phyloP scores from a whole-genome alignment of 345 rosid species.

The Erysimum cheiranthoides region DNA sequence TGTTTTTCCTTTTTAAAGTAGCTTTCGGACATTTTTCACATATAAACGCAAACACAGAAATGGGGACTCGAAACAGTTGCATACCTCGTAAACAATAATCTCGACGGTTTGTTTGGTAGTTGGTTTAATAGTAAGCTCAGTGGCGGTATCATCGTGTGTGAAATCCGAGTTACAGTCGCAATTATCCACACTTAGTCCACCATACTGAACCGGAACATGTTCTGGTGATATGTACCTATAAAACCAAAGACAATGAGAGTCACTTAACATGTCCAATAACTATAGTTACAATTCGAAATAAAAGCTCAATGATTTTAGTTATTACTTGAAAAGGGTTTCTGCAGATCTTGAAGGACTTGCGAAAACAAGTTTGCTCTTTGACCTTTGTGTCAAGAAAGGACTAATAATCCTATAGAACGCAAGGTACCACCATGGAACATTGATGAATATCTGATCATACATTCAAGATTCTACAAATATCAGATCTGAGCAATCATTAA shows the following conservation, averaged over 20 bases:
- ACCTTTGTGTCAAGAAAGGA: conserved; percentile 49
- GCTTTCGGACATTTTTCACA: background rate
- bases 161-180: conserved; percentile 39
- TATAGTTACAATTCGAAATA: background rate
- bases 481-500: background rate
- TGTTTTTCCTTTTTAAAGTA: background rate
- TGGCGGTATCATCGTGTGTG: conserved; percentile 40
- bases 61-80: background rate
- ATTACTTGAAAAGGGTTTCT: conserved; percentile 49
- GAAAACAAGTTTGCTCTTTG: conserved; percentile 51
- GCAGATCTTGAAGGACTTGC: conserved; percentile 51
- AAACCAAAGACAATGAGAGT: conserved; percentile 12
- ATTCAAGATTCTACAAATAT: conserved; percentile 6
- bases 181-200: conserved; percentile 46
- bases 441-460: conserved; percentile 48
- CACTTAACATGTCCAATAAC: conserved; percentile 1
- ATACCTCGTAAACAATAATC: conserved; percentile 45
- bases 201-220: conserved; percentile 50
- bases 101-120: conserved; percentile 48
- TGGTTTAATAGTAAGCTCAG: conserved; percentile 43
- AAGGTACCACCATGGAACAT: conserved; percentile 55
- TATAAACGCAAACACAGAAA: background rate
- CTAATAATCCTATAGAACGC: conserved; percentile 47
- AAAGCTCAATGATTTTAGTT: background rate
- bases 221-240: conserved; percentile 45